Conservation (phyloP, 129 eudicot genomes). For the Flaveria brownii region DNA sequence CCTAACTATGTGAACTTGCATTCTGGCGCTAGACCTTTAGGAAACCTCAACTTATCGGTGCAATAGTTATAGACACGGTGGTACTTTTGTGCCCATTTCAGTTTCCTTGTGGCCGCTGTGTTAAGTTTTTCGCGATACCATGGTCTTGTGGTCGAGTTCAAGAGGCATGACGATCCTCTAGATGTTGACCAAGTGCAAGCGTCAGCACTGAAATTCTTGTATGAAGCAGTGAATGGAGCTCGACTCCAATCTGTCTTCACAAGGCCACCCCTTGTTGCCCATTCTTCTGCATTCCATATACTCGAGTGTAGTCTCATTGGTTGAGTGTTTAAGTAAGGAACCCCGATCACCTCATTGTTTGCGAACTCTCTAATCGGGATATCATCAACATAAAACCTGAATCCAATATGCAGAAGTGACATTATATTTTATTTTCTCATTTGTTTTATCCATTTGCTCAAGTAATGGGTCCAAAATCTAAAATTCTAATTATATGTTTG, state of each 20-base stretch:
- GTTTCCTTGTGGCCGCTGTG: constrained; percentile 33
- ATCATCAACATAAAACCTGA: constrained; percentile 43
- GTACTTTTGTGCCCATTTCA: constrained; percentile 52
- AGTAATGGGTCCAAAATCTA: too few relatives aligned
- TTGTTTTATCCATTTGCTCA: too few relatives aligned
- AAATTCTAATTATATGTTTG: background rate
- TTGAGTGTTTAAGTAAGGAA: constrained; percentile 43
- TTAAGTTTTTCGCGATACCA: constrained; percentile 45
- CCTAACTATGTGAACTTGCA: constrained; percentile 40
- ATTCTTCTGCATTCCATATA: constrained; percentile 63
- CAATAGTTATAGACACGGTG: constrained; percentile 60
- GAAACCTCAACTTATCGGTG: constrained; percentile 51
- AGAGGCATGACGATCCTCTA: constrained; percentile 37
- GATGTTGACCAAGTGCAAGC: constrained; percentile 52
- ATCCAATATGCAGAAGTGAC: background rate
- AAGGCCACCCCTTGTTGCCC: constrained; percentile 50
- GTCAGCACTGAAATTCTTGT: constrained; percentile 42
- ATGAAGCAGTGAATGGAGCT: constrained; percentile 66
- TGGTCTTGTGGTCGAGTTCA: constrained; percentile 8
- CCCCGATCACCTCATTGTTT: constrained; percentile 43
- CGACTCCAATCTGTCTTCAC: constrained; percentile 68
- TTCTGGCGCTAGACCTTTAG: constrained; percentile 56
- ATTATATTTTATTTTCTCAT: background rate
- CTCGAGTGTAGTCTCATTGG: constrained; percentile 61
- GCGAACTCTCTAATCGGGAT: constrained; percentile 44